Base-by-base conservation (phyloP, 768 basidiomycete species). In the Kondoa subrosea region DNA sequence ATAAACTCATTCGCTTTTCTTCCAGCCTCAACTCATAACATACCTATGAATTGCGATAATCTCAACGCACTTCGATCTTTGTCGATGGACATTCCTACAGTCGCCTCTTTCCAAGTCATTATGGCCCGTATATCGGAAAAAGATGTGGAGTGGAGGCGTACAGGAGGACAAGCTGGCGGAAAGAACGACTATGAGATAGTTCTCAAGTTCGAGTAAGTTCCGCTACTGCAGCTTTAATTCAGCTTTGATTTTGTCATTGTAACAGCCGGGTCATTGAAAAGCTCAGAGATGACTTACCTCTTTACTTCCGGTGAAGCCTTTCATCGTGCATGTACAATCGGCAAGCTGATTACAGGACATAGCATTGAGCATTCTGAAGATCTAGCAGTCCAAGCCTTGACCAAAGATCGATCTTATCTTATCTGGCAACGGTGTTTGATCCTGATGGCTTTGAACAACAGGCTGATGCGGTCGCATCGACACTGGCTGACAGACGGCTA, bases 351-450 rank as follows among this genome's bases (percentile, higher is more conserved):
- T 27, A 8, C 14, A 25, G 58, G 4, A 25, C 30, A 25, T 25
- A 59, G 58, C 12, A 31, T 59, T 27, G 58, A 59, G 58, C 21
- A 31, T 15, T 59, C 58, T 25, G 58, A 59, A 25, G 58, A 59
- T 8, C 58, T 4, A 27, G 58, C 21, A 14, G 29, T 59, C 58
- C 8, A 12, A 8, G 58, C 25, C 14, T 25, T 59, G 21, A 27
- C 14, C 30, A 12, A 25, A 8, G 8, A 15, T 12, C 58, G 25
- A 4, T 4, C 58, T 15, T 59, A 59, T 25, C 21, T 59, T 25
- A 25, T 27, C 25, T 25, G 58, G 8, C 58, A 59, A 27, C 58
- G 58, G 8, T 25, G 21, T 15, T 59, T 25, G 25, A 15, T 59
- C 14, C 29, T 59, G 12, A 31, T 31, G 25, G 58, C 58, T 4